phyloP scores from a whole-genome alignment of 495 filamentous ascomycete species.

The Pyronema omphalodes region DNA sequence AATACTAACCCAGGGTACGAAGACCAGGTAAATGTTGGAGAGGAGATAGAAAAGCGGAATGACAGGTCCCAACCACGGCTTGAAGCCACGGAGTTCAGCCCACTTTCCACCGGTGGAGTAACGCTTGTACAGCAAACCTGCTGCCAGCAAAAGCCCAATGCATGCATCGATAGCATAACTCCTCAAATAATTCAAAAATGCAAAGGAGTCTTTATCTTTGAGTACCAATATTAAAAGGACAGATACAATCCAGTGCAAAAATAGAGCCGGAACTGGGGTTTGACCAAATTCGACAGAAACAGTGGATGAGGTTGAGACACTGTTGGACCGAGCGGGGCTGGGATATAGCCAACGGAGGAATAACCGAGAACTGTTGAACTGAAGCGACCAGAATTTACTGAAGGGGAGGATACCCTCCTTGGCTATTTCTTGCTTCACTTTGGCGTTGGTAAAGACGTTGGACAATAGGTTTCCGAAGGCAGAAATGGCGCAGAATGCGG shows the following conservation, averaged over 20 bases:
- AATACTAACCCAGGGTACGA: conserved; percentile 5
- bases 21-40: conserved; percentile 11
- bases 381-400: conserved; percentile 28
- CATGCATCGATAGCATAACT: conserved; percentile 17
- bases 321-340: conserved; percentile 6
- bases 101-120: conserved; percentile 6
- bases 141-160: conserved; percentile 14
- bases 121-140: conserved; percentile 14
- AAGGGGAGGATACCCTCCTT: conserved; percentile 36
- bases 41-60: conserved; percentile 13
- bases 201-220: conserved; percentile 4
- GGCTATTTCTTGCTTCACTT: conserved; percentile 37
- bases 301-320: background rate
- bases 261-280: conserved; percentile 28
- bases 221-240: conserved; percentile 26
- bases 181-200: conserved; percentile 9
- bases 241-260: conserved; percentile 30
- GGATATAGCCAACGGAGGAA: conserved; percentile 17
- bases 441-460: conserved; percentile 32
- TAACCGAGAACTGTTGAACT: conserved; percentile 23
- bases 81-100: conserved; percentile 5
- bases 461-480: conserved; percentile 34
- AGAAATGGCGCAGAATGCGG: conserved; percentile 30
- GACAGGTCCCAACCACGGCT: conserved; percentile 10
- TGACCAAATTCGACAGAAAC: conserved; percentile 16